Percentiles rank a stretch among this genome's conserved stretches.
phyloP scores from a whole-genome alignment of 139 green algal species.

The Limnomonas spitsbergensis region DNA sequence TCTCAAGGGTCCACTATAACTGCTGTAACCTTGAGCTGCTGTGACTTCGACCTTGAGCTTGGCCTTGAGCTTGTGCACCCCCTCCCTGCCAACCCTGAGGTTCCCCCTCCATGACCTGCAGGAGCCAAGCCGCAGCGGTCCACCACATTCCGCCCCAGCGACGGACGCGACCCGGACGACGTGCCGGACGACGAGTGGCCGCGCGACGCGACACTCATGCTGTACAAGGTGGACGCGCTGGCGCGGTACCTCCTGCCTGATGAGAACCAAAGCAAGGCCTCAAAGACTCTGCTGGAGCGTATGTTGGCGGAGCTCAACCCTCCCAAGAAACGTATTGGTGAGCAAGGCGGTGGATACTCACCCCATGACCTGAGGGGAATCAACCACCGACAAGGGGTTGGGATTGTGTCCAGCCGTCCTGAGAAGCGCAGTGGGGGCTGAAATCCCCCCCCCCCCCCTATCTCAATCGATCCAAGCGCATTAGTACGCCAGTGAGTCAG shows the following conservation, averaged over 20 bases:
- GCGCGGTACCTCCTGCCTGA: conserved; percentile 37
- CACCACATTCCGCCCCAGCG: conserved; percentile 9
- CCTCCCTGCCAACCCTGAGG: too few relatives aligned
- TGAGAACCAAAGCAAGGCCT: conserved; percentile 24
- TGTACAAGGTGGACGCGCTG: conserved; percentile 40
- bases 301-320: conserved; percentile 35
- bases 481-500: too few relatives aligned
- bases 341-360: background rate
- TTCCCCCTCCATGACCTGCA: too few relatives aligned
- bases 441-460: too few relatives aligned
- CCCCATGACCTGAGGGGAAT: background rate
- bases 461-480: too few relatives aligned
- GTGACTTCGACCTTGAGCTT: too few relatives aligned
- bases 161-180: background rate
- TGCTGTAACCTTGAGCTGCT: too few relatives aligned
- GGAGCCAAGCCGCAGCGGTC: background rate
- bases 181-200: conserved; percentile 16
- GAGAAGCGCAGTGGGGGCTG: too few relatives aligned
- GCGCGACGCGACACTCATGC: background rate
- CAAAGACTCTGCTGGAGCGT: conserved; percentile 37
- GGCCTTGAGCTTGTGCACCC: too few relatives aligned
- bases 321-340: conserved; percentile 3
- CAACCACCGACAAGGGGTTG: background rate
- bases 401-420: too few relatives aligned
- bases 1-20: too few relatives aligned